Evolutionary conservation across 768 basidiomycete species (phyloP), one percentile per base, ranked within the genome.

Genomic region (Termitomyces sp.): DNA sequence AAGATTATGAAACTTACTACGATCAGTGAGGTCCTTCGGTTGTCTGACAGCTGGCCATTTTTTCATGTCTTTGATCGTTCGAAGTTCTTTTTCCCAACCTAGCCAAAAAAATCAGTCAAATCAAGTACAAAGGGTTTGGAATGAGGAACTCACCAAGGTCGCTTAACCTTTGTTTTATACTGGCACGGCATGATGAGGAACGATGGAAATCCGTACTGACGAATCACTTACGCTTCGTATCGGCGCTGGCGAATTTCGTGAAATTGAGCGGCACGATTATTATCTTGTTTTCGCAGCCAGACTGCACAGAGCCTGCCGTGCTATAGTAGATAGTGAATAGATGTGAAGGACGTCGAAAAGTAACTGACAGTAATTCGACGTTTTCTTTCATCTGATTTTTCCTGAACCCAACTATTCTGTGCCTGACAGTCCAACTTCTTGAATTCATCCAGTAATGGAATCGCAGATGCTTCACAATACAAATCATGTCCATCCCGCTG

Each of bases 21-120:
- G 53, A 42, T 54, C 53, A 8, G 53, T 54, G 19, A 54, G 53
- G 10, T 41, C 37, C n/a, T 48, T 54, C 5, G 53, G 40, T n/a
- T 47, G 45, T 2, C 3, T 34, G 30, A 54, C 46, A 24, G 26
- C 34, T n/a, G 37, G 19, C 40, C 37, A 54, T 0, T 6, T 1
- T 7, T 2, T 3, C n/a, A 54, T 15, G 0, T 3, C 19, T 9
- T 1, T 1, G 2, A 40, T 32, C 14, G 11, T 40, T 55, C 34
- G 8, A 2, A 54, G 17, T n/a, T 47, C 45, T 24, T 48, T 37
- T 4, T 2, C 53, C 45, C 30, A 54, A 22, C 46, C 53, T 54
- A 32, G 8, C 15, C 3, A 12, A 7, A 1, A 9, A 22, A 1
- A 15, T 45, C 32, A 26, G 43, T 32, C 1, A 51, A 42, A 11